phyloP scores from a whole-genome alignment of 768 basidiomycete genomes.

The Boletus subcaerulescens region DNA sequence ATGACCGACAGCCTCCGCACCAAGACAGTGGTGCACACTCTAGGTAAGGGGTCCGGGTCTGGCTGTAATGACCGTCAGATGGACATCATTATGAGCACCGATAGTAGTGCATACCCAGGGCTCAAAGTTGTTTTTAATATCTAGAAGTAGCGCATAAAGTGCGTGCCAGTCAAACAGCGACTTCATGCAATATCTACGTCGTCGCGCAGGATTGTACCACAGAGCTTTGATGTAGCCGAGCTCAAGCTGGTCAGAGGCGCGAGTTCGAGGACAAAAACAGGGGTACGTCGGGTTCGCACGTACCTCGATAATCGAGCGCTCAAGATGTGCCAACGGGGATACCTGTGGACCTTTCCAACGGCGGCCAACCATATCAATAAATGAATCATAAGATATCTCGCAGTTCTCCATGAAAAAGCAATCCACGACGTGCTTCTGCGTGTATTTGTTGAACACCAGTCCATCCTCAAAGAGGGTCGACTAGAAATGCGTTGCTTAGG shows the following conservation, averaged over 20 bases:
- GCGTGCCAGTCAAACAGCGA: slow-evolving; percentile 64
- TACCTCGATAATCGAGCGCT: slow-evolving; percentile 39
- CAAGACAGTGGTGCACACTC: slow-evolving; percentile 37
- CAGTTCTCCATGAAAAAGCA: slow-evolving; percentile 63
- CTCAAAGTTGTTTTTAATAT: slow-evolving; percentile 17
- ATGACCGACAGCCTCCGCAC: slow-evolving; percentile 59
- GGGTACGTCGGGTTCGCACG: background rate
- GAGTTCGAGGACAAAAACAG: background rate
- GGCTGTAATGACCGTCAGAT: slow-evolving; percentile 15
- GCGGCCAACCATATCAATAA: slow-evolving; percentile 38
- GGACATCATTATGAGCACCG: background rate
- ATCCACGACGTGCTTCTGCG: slow-evolving; percentile 54
- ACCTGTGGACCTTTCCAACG: slow-evolving; percentile 38
- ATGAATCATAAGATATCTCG: slow-evolving; percentile 49
- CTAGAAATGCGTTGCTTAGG: slow-evolving; percentile 33
- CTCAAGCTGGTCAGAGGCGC: slow-evolving; percentile 43
- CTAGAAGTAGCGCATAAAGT: slow-evolving; percentile 48
- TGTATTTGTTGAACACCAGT: slow-evolving; percentile 49
- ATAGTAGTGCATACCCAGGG: slow-evolving; percentile 12
- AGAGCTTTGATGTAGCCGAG: slow-evolving; percentile 55
- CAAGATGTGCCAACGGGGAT: slow-evolving; percentile 41
- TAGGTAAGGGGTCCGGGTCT: slow-evolving; percentile 28
- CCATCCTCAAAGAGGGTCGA: slow-evolving; percentile 56
- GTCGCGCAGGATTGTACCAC: slow-evolving; percentile 68
- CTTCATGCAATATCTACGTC: slow-evolving; percentile 63